phyloP scores from a whole-genome alignment of 805 yeast genomes.

The Suhomyces pyralidae region DNA sequence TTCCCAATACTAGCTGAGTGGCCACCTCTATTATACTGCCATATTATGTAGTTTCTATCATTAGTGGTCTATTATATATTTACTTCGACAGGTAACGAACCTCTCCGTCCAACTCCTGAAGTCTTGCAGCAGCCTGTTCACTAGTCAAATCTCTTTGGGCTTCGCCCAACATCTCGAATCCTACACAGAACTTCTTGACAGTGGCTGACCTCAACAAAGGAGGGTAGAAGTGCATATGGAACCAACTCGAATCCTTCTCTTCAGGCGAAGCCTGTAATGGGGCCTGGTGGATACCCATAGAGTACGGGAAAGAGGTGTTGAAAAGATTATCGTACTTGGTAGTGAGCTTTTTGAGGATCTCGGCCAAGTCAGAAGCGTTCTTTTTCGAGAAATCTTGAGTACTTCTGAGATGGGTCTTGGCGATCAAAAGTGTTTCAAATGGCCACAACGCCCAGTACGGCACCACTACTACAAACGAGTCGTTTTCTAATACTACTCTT shows the following conservation, averaged over 20 bases:
- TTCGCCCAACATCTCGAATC: conserved; percentile 65
- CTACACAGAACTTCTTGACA: conserved; percentile 72
- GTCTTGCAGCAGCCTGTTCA: conserved; percentile 60
- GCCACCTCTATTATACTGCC: too few species aligned
- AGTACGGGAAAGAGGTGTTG: conserved; percentile 68
- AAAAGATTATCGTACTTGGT: conserved; percentile 69
- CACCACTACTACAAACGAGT: conserved; percentile 62
- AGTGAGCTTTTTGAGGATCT: conserved; percentile 50
- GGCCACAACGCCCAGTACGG: conserved; percentile 89
- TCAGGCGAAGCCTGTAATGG: conserved; percentile 47
- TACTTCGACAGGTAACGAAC: conserved; percentile 22
- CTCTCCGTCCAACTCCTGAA: conserved; percentile 42
- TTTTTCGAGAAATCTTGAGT: conserved; percentile 44
- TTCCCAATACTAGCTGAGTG: too few species aligned
- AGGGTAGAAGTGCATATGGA: conserved; percentile 78
- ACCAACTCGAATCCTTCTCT: conserved; percentile 45
- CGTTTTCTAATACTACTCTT: conserved; percentile 59
- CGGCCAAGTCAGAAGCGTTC: conserved; percentile 56
- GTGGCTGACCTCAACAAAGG: conserved; percentile 73
- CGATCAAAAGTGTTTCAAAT: conserved; percentile 62
- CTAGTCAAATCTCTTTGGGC: conserved; percentile 70
- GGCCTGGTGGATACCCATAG: conserved; percentile 81
- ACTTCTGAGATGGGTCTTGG: conserved; percentile 54
- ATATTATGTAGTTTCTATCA: background rate
- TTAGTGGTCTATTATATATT: background rate